Evolutionary conservation across 2,329 filamentous ascomycete species (phyloP).

Genomic region (Leptographium galeiforme): DNA sequence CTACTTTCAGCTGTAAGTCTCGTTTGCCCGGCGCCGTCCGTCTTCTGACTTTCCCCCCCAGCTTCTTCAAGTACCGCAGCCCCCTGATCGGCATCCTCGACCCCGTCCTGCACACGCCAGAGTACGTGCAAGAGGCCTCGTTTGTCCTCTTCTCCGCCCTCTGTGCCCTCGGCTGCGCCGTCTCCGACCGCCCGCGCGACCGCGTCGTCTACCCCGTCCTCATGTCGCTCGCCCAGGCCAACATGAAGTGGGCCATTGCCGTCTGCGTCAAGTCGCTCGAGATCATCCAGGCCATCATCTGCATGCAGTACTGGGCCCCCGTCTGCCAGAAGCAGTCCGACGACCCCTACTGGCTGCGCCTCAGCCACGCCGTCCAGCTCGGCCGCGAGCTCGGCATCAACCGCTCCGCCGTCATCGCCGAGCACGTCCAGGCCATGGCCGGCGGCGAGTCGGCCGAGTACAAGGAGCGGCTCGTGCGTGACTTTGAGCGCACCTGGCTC

Average conservation of each 20-base stretch:
- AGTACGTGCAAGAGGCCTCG: conserved; percentile 12
- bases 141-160: conserved; percentile 16
- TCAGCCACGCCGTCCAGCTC: conserved; percentile 14
- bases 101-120: conserved; percentile 13
- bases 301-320: conserved; percentile 15
- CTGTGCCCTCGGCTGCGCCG: conserved; percentile 15
- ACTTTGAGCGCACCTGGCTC: conserved; percentile 12
- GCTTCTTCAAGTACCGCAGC: conserved; percentile 14
- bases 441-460: conserved; percentile 4
- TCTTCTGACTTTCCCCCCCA: neutral
- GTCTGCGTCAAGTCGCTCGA: conserved; percentile 14
- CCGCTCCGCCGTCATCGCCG: conserved; percentile 9
- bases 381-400: conserved; percentile 14
- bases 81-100: conserved; percentile 14
- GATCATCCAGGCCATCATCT: conserved; percentile 14
- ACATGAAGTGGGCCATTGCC: conserved; percentile 16
- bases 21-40: too few species aligned
- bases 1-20: conserved; percentile 11
- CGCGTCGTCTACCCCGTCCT: conserved; percentile 12
- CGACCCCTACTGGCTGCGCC: conserved; percentile 15
- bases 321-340: conserved; percentile 10
- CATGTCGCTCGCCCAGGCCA: conserved; percentile 13
- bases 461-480: conserved; percentile 10
- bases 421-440: conserved; percentile 10
- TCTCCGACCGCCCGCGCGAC: conserved; percentile 14